Conservation (phyloP, 116 monocot genomes). For the Posidonia oceanica region DNA sequence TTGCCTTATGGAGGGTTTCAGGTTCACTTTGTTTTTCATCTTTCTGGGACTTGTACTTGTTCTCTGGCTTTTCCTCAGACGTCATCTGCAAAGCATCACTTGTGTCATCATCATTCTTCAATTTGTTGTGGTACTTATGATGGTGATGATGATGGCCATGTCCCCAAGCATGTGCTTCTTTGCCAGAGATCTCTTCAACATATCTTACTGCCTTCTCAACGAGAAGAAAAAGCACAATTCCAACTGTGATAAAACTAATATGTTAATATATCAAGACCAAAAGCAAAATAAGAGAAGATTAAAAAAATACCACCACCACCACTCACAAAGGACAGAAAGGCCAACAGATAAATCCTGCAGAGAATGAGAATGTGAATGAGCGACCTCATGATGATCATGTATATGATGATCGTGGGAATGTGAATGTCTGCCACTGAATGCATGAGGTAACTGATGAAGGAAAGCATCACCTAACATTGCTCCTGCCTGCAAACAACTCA, state of each 20-base stretch:
- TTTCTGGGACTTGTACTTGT: slow-evolving; percentile 8
- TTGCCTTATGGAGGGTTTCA: slow-evolving; percentile 36
- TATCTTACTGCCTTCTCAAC: slow-evolving; percentile 96
- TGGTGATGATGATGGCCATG: slow-evolving; percentile 45
- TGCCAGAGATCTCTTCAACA: slow-evolving; percentile 66
- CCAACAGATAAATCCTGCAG: slow-evolving; percentile 84
- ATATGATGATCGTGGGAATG: slow-evolving; percentile 52
- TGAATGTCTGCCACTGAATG: slow-evolving; percentile 78
- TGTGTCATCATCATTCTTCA: slow-evolving; percentile 20
- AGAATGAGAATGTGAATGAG: slow-evolving; percentile 78
- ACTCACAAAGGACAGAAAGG: slow-evolving; percentile 81
- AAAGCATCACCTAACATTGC: slow-evolving; percentile 99
- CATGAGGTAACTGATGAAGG: slow-evolving; percentile 98
- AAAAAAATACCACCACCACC: background rate
- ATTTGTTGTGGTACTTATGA: slow-evolving; percentile 22
- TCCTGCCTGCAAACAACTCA: slow-evolving; percentile 44
- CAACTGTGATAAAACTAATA: slow-evolving; percentile 10
- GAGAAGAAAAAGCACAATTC: slow-evolving; percentile 82
- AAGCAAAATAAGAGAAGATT: background rate
- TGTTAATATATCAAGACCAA: background rate
- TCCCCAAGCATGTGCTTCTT: slow-evolving; percentile 20
- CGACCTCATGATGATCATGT: slow-evolving; percentile 33
- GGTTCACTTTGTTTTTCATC: slow-evolving; percentile 14
- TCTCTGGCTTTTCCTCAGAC: slow-evolving; percentile 11
- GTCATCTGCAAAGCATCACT: background rate